phyloP scores from a whole-genome alignment of 495 filamentous ascomycete species.

The Entonaema liquescens region DNA sequence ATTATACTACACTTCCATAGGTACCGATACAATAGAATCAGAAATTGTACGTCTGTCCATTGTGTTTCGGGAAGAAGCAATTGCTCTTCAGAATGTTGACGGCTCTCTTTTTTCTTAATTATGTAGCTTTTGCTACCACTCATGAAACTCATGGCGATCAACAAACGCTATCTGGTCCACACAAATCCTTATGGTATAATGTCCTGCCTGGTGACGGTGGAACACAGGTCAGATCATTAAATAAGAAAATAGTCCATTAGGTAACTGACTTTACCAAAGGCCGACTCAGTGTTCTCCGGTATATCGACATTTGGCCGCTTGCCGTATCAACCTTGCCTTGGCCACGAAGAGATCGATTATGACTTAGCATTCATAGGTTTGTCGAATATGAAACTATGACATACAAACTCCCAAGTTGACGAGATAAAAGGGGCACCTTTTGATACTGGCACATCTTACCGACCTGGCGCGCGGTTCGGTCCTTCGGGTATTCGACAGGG shows the following conservation, averaged over 20 bases:
- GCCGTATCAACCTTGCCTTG: constrained; percentile 76
- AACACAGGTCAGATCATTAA: constrained; percentile 55
- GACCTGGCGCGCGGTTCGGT: constrained; percentile 79
- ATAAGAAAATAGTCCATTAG: background rate
- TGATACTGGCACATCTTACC: constrained; percentile 53
- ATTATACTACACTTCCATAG: background rate
- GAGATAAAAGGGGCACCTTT: constrained; percentile 50
- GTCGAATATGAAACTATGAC: constrained; percentile 52
- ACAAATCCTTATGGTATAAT: constrained; percentile 57
- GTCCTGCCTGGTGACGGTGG: constrained; percentile 65
- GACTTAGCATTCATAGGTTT: constrained; percentile 87
- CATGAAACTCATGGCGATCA: constrained; percentile 52
- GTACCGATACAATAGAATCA: constrained; percentile 1
- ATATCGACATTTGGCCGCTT: constrained; percentile 87
- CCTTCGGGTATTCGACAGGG: constrained; percentile 87
- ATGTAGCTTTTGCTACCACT: constrained; percentile 41
- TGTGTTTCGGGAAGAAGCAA: constrained; percentile 2
- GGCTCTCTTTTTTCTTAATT: constrained; percentile 36
- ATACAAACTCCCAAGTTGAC: constrained; percentile 11
- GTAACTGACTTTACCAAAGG: constrained; percentile 43
- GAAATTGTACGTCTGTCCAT: background rate
- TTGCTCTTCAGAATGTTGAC: constrained; percentile 36
- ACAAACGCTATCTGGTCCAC: constrained; percentile 53
- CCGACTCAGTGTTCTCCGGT: constrained; percentile 75
- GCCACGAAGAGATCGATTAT: constrained; percentile 69